Base-by-base conservation (phyloP, 345 rosid genomes). In the Orychophragmus violaceus region DNA sequence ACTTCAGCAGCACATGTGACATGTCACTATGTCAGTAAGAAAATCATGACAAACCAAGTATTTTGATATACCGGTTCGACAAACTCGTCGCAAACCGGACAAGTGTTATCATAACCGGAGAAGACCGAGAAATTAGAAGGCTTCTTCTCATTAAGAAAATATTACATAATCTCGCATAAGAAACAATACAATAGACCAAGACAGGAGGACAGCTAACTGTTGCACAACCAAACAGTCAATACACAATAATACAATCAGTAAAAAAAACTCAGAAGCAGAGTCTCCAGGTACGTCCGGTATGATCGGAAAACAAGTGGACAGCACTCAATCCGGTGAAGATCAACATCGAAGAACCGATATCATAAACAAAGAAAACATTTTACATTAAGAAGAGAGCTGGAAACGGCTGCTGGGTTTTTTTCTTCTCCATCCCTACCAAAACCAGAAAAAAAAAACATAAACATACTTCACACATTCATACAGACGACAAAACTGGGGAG, bases 371-470 rank as follows among this genome's bases (percentile, higher is more conserved):
- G 59, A 22, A 49, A 65, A 72, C 18, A 61, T 2, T 35, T 22
- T 29, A 22, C 50, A 62, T 69, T 67, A 89, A 11, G 84, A 59
- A 28, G 95, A 91, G 60, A 89, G 87, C 74, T 91, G 95, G 85
- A 95, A 91, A 72, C 82, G 85, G 76, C 91, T 91, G 13, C 84
- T 89, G 2, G 82, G 86, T 66, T 86, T 95, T 80, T 75, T 87
- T 74, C 97, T 87, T 78, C 87, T 95, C 97, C 99, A 95, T 62
- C 99, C 97, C 97, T 95, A 70, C 41, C 65, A 67, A 62, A 64
- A 48, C 32, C 29, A 42, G 32, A 37, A 36, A 35, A 36, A 36
- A 17, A 46, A 2, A 70, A 28, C 29, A 64, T 45, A 10, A 55
- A 32, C 32, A 55, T 35, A 55, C 33, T 35, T 48, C 21, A 50